Percentiles rank a stretch among this genome's conserved stretches.
phyloP scores from a whole-genome alignment of 2,329 filamentous ascomycete species.

The Aspergillus ustus region DNA sequence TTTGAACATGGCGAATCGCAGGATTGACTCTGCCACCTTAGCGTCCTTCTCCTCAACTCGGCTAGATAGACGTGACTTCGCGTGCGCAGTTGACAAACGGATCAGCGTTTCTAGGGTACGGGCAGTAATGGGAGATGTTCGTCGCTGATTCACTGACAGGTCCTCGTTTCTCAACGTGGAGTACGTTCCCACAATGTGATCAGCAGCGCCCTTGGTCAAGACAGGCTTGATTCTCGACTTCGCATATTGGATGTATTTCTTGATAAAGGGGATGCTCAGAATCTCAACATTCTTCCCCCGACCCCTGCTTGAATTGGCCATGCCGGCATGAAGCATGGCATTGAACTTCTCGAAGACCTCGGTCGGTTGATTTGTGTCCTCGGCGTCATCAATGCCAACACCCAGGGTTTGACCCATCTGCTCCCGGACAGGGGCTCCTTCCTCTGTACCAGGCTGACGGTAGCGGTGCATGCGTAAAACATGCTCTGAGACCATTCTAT shows the following conservation, averaged over 20 bases:
- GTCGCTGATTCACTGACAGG: conserved; percentile 88
- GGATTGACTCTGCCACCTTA: conserved; percentile 81
- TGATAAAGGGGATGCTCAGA: conserved; percentile 95
- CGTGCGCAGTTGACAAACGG: conserved; percentile 93
- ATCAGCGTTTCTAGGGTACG: conserved; percentile 98
- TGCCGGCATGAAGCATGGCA: conserved; percentile 90
- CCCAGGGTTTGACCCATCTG: conserved; percentile 81
- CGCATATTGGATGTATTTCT: conserved; percentile 99
- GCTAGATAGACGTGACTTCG: conserved; percentile 86
- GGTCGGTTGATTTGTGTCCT: conserved; percentile 73
- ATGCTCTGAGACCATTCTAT: conserved; percentile 92
- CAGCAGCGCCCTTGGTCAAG: conserved; percentile 86
- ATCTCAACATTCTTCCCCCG: conserved; percentile 80
- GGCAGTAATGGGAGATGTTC: conserved; percentile 93
- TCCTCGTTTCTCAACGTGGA: conserved; percentile 94
- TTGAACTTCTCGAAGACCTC: conserved; percentile 97
- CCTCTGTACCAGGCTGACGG: conserved; percentile 87
- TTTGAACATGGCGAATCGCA: conserved; percentile 96
- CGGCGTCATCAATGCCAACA: conserved; percentile 79
- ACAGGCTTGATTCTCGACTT: conserved; percentile 90
- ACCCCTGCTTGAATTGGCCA: conserved; percentile 77
- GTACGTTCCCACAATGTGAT: conserved; percentile 89
- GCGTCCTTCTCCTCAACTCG: conserved; percentile 90
- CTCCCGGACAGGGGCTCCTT: conserved; percentile 92
- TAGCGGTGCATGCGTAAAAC: conserved; percentile 97